phyloP scores from a whole-genome alignment of 352 stramenopile genomes.

The Phytophthora tubulina region DNA sequence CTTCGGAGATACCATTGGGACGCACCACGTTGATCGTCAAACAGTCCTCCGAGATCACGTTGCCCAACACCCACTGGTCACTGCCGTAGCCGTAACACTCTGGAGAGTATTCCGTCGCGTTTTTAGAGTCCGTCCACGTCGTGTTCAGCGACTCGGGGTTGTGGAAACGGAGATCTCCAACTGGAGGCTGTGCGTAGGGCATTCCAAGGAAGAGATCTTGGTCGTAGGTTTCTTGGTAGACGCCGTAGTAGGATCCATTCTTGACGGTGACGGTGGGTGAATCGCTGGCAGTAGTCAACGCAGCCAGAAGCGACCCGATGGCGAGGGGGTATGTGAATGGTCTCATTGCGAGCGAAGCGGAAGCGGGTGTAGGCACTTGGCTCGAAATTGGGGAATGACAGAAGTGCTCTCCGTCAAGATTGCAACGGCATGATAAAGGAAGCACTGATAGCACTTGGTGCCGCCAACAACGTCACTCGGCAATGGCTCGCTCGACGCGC shows the following conservation, averaged over 20 bases:
- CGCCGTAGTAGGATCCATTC: constrained; percentile 44
- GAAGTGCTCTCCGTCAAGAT: too few relatives aligned
- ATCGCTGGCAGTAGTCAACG: background rate
- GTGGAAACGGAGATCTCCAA: constrained; percentile 32
- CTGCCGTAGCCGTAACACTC: constrained; percentile 42
- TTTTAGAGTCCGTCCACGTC: constrained; percentile 25
- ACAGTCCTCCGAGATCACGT: constrained; percentile 35
- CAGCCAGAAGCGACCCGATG: background rate
- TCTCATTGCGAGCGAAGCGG: too few relatives aligned
- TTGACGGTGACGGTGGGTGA: constrained; percentile 28
- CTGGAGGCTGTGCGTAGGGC: constrained; percentile 35
- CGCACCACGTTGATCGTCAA: constrained; percentile 81
- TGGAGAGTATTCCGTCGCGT: constrained; percentile 53
- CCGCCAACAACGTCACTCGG: background rate
- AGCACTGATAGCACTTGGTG: background rate
- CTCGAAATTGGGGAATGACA: background rate
- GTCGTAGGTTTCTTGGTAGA: constrained; percentile 33
- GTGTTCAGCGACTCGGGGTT: constrained; percentile 19
- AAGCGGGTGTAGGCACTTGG: too few relatives aligned
- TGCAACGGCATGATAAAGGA: too few relatives aligned
- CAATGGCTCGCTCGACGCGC: background rate
- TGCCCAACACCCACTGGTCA: constrained; percentile 38
- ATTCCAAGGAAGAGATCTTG: constrained; percentile 49
- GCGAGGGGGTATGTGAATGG: background rate
- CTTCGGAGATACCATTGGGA: constrained; percentile 38